A percentile compares a stretch with the other conserved stretches of the same genome.
phyloP scores from a whole-genome alignment of 1,284 basidiomycete genomes.

The Tilletiopsis washingtonensis region DNA sequence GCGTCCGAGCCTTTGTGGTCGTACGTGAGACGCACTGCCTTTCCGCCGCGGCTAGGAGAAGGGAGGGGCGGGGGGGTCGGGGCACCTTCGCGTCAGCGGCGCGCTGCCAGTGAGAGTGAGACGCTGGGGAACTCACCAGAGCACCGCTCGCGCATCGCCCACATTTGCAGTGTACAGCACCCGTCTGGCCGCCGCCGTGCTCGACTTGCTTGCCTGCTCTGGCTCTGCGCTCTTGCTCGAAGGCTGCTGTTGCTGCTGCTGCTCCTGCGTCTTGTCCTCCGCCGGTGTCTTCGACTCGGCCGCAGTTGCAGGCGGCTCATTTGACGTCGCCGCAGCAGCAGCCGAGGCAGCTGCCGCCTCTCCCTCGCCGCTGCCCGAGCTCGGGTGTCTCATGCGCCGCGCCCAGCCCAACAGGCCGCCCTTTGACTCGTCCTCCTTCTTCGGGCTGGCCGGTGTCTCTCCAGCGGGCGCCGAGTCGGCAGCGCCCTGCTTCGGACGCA shows the following conservation, averaged over 20 bases:
- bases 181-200: no score
- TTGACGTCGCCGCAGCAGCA: background rate
- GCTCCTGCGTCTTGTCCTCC: no score
- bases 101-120: background rate
- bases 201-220: no score
- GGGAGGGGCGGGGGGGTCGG: no score
- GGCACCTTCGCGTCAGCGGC: background rate
- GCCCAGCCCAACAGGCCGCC: background rate
- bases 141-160: slow-evolving; percentile 80
- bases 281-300: no score
- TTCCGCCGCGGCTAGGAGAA: slow-evolving; percentile 60
- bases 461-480: background rate
- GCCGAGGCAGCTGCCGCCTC: background rate
- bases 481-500: background rate
- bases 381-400: background rate
- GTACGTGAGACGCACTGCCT: slow-evolving; percentile 87
- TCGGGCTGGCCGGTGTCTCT: background rate
- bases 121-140: slow-evolving; percentile 56
- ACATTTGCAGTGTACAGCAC: slow-evolving; percentile 95
- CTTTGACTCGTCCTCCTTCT: background rate
- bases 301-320: background rate
- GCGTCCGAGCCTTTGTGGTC: slow-evolving; percentile 98
- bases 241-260: no score
- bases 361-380: background rate
- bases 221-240: no score